Evolutionary conservation across 139 green algal species (phyloP), one percentile per base, ranked within the genome.

Genomic region (Chlamydomonas sphaeroides): DNA sequence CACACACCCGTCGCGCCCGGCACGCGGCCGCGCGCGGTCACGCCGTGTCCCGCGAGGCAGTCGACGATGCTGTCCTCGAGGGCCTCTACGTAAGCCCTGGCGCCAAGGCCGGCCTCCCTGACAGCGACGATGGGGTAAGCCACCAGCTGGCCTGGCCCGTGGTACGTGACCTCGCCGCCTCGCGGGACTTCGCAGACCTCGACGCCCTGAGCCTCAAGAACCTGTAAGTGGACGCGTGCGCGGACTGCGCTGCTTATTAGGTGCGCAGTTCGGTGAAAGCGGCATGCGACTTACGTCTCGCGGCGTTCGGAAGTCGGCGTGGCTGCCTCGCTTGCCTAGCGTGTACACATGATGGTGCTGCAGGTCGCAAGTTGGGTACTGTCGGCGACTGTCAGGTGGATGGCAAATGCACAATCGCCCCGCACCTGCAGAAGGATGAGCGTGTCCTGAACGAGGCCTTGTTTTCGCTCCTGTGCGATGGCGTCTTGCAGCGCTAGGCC

Each of bases 81-180:
- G 0, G 78, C 87, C 85, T 99, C 95, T 53, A 99, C 95, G 84
- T 95, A 99, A 0, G 84, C 85, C 2, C 97, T 86, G 0, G 94
- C 91, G 0, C 96, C 97, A 8, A 98, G 56, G 0, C 83, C 49
- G 21, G 90, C 74, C 17, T 80, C 38, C 2, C 91, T 65, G 57
- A 99, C 79, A 65, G 88, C 90, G 0, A 98, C 32, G 0, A 99
- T 94, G 0, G 97, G 97, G 81, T 99, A 99, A 1, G 93, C 85
- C 14, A 99, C 94, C 32, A 97, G 70, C 91, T 99, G 96, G 32
- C 96, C 95, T 2, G 96, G 96, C 10, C 94, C 95, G 86, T 98
- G 96, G 87, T 90, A 98, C 0, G 96, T 98, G 2, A 93, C 93
- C 79, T 98, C 93, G 20, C 96, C 96, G 38, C 95, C 95, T 11